A percentile compares a stretch with the other conserved stretches of the same genome.
Conservation (phyloP, 78 protist genomes). For the Dictyostelium discoideum region DNA sequence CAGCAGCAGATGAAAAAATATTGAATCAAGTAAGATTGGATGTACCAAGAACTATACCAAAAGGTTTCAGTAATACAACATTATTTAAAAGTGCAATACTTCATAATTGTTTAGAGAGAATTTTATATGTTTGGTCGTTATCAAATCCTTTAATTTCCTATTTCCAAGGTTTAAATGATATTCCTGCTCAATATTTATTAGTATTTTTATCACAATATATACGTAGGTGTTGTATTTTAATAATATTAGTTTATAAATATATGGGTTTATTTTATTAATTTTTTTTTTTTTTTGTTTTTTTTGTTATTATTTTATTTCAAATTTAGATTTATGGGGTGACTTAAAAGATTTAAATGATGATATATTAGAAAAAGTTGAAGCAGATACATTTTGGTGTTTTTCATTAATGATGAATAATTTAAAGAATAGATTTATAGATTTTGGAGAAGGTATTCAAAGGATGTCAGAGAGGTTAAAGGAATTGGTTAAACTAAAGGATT, state of each 20-base stretch:
- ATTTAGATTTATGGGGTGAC: conserved; percentile 15
- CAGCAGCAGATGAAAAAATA: conserved; percentile 29
- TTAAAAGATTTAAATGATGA: conserved; percentile 44
- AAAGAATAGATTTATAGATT: conserved; percentile 75
- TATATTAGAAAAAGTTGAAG: conserved; percentile 65
- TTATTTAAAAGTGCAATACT: conserved; percentile 33
- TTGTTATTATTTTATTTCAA: background rate
- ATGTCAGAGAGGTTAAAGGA: conserved; percentile 50
- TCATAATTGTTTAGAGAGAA: conserved; percentile 58
- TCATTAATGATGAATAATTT: conserved; percentile 68
- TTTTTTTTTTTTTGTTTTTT: background rate
- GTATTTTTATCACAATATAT: conserved; percentile 66
- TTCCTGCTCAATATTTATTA: conserved; percentile 64
- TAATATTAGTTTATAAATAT: too few relatives aligned
- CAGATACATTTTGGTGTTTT: conserved; percentile 81
- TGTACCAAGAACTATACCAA: conserved; percentile 80
- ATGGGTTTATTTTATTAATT: background rate
- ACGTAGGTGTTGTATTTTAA: conserved; percentile 2
- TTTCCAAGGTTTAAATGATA: conserved; percentile 78
- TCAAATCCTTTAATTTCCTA: conserved; percentile 62
- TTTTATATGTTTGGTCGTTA: conserved; percentile 68
- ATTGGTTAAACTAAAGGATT: conserved; percentile 56
- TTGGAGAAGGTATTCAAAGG: conserved; percentile 64
- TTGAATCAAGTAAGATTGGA: conserved; percentile 71
- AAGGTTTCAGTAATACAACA: conserved; percentile 52